Evolutionary conservation across 2,329 filamentous ascomycete genomes (phyloP), one percentile per base, ranked within the genome.

Genomic region (Pseudodiploospora longispora): DNA sequence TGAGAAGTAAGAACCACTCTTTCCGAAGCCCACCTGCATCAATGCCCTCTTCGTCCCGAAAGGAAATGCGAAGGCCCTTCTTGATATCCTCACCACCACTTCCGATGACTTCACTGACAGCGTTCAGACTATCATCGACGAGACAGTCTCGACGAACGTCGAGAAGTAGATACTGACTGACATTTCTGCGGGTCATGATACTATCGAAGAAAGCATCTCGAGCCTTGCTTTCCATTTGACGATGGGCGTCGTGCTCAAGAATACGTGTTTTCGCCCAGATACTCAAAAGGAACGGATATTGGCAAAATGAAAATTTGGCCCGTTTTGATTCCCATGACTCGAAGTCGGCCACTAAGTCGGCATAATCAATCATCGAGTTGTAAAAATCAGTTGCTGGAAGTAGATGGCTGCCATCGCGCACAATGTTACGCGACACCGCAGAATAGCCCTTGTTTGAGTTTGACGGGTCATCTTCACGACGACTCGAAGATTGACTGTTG

Each of bases 261-360:
- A 95, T 91, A 51, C 84, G 84, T 47, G 93, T 95, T 64, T 96
- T 96, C 29, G 89, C 85, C 71, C 87, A 90, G 51, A 96, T 89
- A 49, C 88, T 95, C 35, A 96, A 72, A 53, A 95, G 82, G 56
- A 95, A 94, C 0, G 90, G 88, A 56, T 94, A 95, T 59, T 95
- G 87, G 59, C 89, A 95, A 58, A 96, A 95, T 0, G 86, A 78
- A 59, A 95, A 95, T 52, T 81, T 87, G 19, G 75, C 74, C 41
- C 76, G 75, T 51, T 77, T 83, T 4, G 78, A 75, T 59, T 95
- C 89, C 90, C 90, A 96, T 7, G 80, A 75, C 57, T 95, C 87
- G 56, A 94, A 95, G 59, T 96, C 90, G 0, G 78, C 78, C 38
- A 93, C 78, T 6, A 95, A 72, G 58, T 95, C 87, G n/a, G 83